A percentile compares a stretch with the other conserved stretches of the same genome.
phyloP scores from a whole-genome alignment of 352 stramenopile genomes.

The Lagenidium giganteum region DNA sequence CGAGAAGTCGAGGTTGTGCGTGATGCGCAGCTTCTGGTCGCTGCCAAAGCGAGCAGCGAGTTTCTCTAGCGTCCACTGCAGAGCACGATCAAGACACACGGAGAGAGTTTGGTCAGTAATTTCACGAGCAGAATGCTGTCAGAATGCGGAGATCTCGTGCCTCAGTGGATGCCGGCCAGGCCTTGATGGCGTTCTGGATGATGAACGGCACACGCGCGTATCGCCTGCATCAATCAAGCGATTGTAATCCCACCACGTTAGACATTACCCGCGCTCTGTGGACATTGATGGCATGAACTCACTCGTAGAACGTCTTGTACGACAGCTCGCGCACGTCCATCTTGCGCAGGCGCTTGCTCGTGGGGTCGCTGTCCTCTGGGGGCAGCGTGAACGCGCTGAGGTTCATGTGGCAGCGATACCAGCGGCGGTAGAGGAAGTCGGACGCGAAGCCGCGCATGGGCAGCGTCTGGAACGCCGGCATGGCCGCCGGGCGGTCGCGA shows the following conservation, averaged over 20 bases:
- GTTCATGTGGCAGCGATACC: slow-evolving; percentile 75
- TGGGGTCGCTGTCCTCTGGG: slow-evolving; percentile 32
- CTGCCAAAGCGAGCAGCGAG: slow-evolving; percentile 39
- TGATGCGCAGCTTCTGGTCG: slow-evolving; percentile 54
- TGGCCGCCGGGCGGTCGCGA: slow-evolving; percentile 15
- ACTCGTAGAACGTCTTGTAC: slow-evolving; percentile 77
- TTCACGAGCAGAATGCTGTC: too few relatives aligned
- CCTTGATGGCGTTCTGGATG: slow-evolving; percentile 52
- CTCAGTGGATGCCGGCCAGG: slow-evolving; percentile 68
- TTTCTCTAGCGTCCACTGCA: slow-evolving; percentile 70
- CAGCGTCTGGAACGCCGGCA: slow-evolving; percentile 22
- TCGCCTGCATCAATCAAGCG: slow-evolving; percentile 25
- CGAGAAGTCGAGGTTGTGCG: slow-evolving; percentile 78
- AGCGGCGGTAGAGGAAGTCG: slow-evolving; percentile 84
- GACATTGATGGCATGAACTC: too few relatives aligned
- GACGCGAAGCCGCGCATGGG: slow-evolving; percentile 48
- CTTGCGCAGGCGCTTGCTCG: slow-evolving; percentile 40
- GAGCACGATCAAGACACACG: too few relatives aligned
- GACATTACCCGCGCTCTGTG: too few relatives aligned
- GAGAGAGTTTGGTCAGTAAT: too few relatives aligned
- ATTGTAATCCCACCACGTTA: background rate
- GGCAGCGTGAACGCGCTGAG: slow-evolving; percentile 50
- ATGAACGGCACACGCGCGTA: slow-evolving; percentile 73
- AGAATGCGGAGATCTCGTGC: too few relatives aligned
- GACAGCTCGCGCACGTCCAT: slow-evolving; percentile 51